A percentile compares a stretch with the other conserved stretches of the same genome.
Conservation (phyloP, 805 yeast genomes). For the Myxozyma mucilagina region DNA sequence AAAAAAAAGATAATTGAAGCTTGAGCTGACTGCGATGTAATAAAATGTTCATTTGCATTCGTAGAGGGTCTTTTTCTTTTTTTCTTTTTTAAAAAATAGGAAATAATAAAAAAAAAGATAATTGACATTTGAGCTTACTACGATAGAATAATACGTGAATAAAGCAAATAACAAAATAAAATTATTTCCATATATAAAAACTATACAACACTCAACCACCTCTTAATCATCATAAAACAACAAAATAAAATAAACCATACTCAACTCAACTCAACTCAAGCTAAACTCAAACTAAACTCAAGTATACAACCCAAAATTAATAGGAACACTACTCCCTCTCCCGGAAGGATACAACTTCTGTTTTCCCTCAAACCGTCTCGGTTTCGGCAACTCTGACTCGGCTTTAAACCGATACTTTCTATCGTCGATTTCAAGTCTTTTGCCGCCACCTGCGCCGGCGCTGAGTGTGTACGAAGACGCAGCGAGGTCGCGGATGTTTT, state of each 20-base stretch:
- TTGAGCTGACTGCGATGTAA: not conserved
- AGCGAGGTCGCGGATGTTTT: constrained; percentile 58
- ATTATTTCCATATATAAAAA: not conserved
- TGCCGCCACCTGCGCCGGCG: constrained; percentile 15
- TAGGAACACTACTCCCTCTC: constrained; percentile 87
- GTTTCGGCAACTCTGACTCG: constrained; percentile 73
- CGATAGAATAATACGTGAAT: not conserved
- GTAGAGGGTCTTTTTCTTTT: too few species aligned
- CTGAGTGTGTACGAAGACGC: constrained; percentile 64
- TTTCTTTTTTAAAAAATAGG: not conserved
- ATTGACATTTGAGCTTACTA: not conserved
- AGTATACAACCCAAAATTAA: constrained; percentile 53
- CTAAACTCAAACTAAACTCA: not conserved
- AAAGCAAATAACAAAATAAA: not conserved
- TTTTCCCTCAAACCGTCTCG: constrained; percentile 72
- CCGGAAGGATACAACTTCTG: constrained; percentile 92
- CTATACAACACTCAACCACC: not conserved
- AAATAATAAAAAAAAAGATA: not conserved
- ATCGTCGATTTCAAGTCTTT: constrained; percentile 60
- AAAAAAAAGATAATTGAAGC: not conserved
- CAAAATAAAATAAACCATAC: not conserved
- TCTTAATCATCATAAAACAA: not conserved
- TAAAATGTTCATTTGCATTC: too few species aligned
- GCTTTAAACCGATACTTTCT: constrained; percentile 70
- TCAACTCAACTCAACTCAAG: not conserved